A percentile compares a stretch with the other conserved stretches of the same genome.
Conservation (phyloP, 257 asterid species). For the Jacaranda mimosifolia region DNA sequence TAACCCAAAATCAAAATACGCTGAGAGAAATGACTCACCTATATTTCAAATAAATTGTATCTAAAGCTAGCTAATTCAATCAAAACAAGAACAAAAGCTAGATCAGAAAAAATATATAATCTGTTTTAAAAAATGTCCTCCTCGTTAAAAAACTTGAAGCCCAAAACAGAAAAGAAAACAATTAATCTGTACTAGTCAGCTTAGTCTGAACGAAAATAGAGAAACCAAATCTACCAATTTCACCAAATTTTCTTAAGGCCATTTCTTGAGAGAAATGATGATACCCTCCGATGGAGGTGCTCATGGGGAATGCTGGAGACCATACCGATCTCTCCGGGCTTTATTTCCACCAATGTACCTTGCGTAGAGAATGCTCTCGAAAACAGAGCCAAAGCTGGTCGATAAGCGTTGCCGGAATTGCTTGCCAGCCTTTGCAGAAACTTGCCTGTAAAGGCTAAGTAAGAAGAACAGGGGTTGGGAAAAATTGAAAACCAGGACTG, state of each 20-base stretch:
- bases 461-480: no score
- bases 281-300: slow-evolving; percentile 83
- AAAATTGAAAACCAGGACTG: no score
- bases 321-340: slow-evolving; percentile 86
- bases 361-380: slow-evolving; percentile 69
- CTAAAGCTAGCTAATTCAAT: slow-evolving; percentile 21
- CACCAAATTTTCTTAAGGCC: slow-evolving; percentile 2
- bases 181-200: background rate
- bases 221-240: background rate
- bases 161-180: background rate
- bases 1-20: slow-evolving; percentile 35
- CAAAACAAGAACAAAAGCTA: background rate
- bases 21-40: slow-evolving; percentile 14
- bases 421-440: slow-evolving; percentile 67
- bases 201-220: background rate
- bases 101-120: background rate
- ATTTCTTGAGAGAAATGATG: background rate
- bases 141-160: background rate
- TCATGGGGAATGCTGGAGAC: slow-evolving; percentile 92
- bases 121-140: background rate
- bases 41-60: background rate
- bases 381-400: slow-evolving; percentile 48
- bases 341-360: slow-evolving; percentile 73
- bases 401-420: slow-evolving; percentile 53
- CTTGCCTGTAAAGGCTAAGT: no score